Evolutionary conservation across 2,329 filamentous ascomycete species (phyloP).

Genomic region (Corynespora cassiicola): DNA sequence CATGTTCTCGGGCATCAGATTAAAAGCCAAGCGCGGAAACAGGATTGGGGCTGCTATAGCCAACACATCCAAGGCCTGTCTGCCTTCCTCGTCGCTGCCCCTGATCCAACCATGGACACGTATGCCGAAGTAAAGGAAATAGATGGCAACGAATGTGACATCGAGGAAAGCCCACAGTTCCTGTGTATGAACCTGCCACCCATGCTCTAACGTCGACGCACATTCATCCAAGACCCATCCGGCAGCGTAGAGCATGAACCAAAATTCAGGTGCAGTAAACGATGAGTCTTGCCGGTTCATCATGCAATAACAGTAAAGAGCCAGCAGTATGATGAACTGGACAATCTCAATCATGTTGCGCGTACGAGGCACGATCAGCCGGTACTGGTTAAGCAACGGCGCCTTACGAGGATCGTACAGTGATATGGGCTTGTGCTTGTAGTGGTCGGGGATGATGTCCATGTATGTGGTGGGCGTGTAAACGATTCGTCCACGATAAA

Average conservation of each 20-base stretch:
- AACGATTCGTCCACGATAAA: constrained; percentile 80
- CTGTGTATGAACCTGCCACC: constrained; percentile 82
- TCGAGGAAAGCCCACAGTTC: constrained; percentile 90
- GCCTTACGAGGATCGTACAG: constrained; percentile 79
- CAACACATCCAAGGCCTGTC: constrained; percentile 79
- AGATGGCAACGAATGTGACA: constrained; percentile 77
- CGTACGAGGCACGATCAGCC: constrained; percentile 80
- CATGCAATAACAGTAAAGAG: constrained; percentile 77
- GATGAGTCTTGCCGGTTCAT: constrained; percentile 65
- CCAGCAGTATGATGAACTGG: constrained; percentile 74
- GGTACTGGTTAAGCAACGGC: constrained; percentile 82
- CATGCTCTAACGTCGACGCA: constrained; percentile 77
- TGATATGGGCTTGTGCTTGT: constrained; percentile 82
- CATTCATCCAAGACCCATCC: constrained; percentile 83
- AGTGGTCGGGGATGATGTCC: constrained; percentile 84
- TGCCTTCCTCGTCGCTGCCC: constrained; percentile 56
- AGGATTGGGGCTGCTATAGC: constrained; percentile 79
- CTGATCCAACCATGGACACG: constrained; percentile 69
- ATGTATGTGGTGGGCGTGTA: constrained; percentile 84
- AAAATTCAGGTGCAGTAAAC: constrained; percentile 65
- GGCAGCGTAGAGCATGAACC: constrained; percentile 75
- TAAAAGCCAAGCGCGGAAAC: constrained; percentile 81
- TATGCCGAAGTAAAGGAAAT: constrained; percentile 70
- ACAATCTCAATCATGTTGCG: constrained; percentile 76
- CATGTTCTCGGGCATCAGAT: constrained; percentile 81